Percentiles rank a stretch among this genome's conserved stretches.
phyloP scores from a whole-genome alignment of 306 rosid species.

The Cicer arietinum region DNA sequence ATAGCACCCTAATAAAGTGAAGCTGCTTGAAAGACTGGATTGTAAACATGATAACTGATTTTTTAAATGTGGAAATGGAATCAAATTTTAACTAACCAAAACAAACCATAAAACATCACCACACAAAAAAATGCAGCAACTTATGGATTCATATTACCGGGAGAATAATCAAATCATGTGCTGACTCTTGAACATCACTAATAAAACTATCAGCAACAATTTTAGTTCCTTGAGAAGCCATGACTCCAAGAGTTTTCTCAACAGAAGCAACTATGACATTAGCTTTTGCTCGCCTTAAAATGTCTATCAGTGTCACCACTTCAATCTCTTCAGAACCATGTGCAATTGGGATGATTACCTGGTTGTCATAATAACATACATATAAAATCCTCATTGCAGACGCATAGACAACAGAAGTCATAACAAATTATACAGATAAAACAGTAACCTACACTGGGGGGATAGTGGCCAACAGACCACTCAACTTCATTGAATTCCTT shows the following conservation, averaged over 20 bases:
- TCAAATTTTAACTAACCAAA: constrained; percentile 12
- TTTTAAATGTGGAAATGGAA: neutral
- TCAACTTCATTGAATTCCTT: constrained; percentile 87
- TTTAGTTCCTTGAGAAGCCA: constrained; percentile 75
- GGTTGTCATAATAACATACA: constrained; percentile 34
- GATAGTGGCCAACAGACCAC: constrained; percentile 71
- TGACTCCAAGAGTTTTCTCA: constrained; percentile 68
- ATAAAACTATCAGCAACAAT: constrained; percentile 80
- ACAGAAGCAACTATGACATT: constrained; percentile 85
- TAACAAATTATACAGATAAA: constrained; percentile 28
- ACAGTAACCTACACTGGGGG: constrained; percentile 72
- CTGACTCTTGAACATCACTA: constrained; percentile 68
- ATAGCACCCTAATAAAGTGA: neutral
- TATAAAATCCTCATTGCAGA: constrained; percentile 37
- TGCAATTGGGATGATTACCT: constrained; percentile 93
- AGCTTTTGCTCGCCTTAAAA: constrained; percentile 88
- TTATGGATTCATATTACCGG: constrained; percentile 63
- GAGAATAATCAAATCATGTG: constrained; percentile 83
- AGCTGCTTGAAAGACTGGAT: constrained; percentile 1
- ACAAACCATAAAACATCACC: neutral
- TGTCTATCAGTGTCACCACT: constrained; percentile 78
- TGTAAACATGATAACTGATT: neutral
- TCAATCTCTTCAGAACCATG: constrained; percentile 93
- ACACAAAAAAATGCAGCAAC: constrained; percentile 11
- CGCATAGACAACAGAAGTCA: constrained; percentile 26